Evolutionary conservation across 805 yeast genomes (phyloP).

Genomic region (Starmerella kuoi): DNA sequence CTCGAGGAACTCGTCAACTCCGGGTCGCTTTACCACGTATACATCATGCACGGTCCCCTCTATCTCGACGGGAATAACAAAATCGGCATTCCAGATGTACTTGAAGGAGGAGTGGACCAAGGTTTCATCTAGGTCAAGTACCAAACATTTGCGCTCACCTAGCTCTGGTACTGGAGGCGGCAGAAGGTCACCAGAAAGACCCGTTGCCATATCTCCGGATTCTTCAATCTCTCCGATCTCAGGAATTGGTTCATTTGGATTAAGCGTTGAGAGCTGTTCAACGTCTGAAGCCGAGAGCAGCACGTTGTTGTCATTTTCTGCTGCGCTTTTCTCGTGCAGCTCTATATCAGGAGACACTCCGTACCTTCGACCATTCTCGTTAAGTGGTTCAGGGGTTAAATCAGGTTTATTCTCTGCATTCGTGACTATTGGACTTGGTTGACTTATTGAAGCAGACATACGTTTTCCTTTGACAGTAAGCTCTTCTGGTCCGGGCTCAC

Average conservation of each 20-base stretch:
- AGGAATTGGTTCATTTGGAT: conserved; percentile 23
- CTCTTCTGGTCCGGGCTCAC: too few relatives aligned
- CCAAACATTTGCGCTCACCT: conserved; percentile 62
- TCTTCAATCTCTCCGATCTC: conserved; percentile 33
- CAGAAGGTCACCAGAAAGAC: conserved; percentile 31
- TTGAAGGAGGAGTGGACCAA: conserved; percentile 92
- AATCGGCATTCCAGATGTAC: conserved; percentile 83
- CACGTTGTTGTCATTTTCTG: conserved; percentile 15
- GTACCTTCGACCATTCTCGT: too few relatives aligned
- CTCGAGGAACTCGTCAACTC: conserved; percentile 83
- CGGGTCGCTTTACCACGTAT: conserved; percentile 93
- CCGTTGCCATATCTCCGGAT: too few relatives aligned
- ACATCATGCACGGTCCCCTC: conserved; percentile 88
- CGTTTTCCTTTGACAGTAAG: too few relatives aligned
- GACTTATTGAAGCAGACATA: too few relatives aligned
- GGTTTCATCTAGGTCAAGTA: conserved; percentile 90
- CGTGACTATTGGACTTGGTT: too few relatives aligned
- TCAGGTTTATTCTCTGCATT: too few relatives aligned
- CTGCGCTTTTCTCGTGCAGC: conserved; percentile 3
- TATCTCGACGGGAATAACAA: conserved; percentile 93
- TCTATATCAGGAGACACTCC: too few relatives aligned
- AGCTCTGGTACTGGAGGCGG: conserved; percentile 22
- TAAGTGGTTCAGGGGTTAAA: too few relatives aligned
- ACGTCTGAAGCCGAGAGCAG: not conserved
- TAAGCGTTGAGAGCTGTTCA: not conserved